phyloP scores from a whole-genome alignment of 345 rosid species.

The Eucalyptus paniculata region DNA sequence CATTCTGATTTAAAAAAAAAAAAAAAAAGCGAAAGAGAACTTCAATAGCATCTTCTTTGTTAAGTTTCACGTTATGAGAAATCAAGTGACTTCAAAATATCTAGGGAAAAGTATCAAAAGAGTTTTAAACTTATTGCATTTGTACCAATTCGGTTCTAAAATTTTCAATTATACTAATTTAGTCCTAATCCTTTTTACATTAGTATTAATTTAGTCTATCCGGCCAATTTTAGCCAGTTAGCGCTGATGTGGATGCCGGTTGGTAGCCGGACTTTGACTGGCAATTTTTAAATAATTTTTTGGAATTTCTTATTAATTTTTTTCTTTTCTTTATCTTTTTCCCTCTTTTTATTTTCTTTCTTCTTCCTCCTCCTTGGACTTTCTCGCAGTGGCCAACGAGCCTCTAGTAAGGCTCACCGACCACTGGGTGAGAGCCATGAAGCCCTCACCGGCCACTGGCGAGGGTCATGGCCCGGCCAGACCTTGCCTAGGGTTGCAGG shows the following conservation, averaged over 20 bases:
- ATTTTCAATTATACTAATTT: fast-evolving
- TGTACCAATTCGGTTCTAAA: fast-evolving
- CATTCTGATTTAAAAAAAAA: not conserved
- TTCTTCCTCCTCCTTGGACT: too few species aligned
- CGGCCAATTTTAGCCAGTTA: fast-evolving
- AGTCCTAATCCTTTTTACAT: fast-evolving
- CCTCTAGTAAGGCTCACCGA: fast-evolving
- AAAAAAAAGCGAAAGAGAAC: not conserved
- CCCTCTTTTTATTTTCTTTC: fast-evolving
- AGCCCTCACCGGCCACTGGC: fast-evolving
- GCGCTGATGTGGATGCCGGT: fast-evolving
- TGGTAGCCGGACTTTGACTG: fast-evolving
- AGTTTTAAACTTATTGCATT: too few species aligned
- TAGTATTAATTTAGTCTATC: fast-evolving
- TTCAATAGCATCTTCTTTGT: not conserved
- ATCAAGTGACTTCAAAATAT: not conserved
- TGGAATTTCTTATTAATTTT: too few species aligned
- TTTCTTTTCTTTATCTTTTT: too few species aligned
- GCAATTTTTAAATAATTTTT: too few species aligned
- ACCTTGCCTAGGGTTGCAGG: too few species aligned
- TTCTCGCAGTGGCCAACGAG: fast-evolving
- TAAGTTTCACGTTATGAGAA: not conserved
- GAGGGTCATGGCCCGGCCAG: fast-evolving
- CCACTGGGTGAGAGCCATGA: fast-evolving
- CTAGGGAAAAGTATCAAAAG: too few species aligned